Conservation (phyloP, 1,284 basidiomycete genomes). For the Peniophora sp. region DNA sequence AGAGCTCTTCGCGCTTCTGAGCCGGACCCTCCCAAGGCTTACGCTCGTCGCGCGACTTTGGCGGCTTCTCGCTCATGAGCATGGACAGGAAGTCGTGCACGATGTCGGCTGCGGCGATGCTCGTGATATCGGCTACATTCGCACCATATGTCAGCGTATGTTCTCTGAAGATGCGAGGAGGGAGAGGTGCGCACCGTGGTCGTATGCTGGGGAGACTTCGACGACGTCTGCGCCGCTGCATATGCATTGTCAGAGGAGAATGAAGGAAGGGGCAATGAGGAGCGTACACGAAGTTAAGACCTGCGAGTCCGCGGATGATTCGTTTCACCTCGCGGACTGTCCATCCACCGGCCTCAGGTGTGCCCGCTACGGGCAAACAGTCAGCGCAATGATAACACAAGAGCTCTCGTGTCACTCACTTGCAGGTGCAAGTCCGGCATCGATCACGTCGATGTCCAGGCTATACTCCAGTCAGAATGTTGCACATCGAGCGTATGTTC, state of each 20-base stretch:
- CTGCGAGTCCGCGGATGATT: slow-evolving; percentile 68
- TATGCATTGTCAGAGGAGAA: neutral
- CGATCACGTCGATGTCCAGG: slow-evolving; percentile 74
- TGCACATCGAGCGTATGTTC: slow-evolving; percentile 1
- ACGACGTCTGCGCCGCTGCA: slow-evolving; percentile 66
- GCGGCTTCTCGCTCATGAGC: slow-evolving; percentile 36
- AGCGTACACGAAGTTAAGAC: slow-evolving; percentile 69
- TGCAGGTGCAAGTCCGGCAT: slow-evolving; percentile 72
- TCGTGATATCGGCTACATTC: slow-evolving; percentile 54
- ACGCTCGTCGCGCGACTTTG: slow-evolving; percentile 13
- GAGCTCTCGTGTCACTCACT: slow-evolving; percentile 40
- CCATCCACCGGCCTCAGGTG: slow-evolving; percentile 78
- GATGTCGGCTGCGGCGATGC: slow-evolving; percentile 64
- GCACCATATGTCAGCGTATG: neutral
- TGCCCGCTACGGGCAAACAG: slow-evolving; percentile 45
- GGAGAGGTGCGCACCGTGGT: slow-evolving; percentile 38
- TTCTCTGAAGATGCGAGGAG: neutral
- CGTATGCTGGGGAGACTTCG: slow-evolving; percentile 74
- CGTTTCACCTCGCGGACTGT: slow-evolving; percentile 75
- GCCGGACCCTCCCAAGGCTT: slow-evolving; percentile 7
- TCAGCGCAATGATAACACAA: neutral
- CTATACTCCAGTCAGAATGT: slow-evolving; percentile 18
- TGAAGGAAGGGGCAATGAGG: neutral
- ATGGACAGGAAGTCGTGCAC: slow-evolving; percentile 64
- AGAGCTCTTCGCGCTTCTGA: neutral